A percentile compares a stretch with the other conserved stretches of the same genome.
phyloP scores from a whole-genome alignment of 2,329 filamentous ascomycete genomes.

The Thielaviopsis punctulata region DNA sequence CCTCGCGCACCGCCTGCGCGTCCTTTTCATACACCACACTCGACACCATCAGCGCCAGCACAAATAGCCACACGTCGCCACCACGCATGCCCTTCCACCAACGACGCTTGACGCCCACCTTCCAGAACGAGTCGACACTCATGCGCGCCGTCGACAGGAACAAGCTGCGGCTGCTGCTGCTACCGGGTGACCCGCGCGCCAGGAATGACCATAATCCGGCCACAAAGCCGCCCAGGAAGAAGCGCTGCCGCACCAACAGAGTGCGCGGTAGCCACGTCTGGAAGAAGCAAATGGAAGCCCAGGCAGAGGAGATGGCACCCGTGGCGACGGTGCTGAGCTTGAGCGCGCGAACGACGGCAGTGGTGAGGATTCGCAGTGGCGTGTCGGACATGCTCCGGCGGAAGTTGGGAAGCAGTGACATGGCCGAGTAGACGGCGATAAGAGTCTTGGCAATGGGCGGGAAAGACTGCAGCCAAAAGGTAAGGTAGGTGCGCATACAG shows the following conservation, averaged over 20 bases:
- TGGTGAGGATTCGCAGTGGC: constrained; percentile 49
- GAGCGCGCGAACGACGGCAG: constrained; percentile 46
- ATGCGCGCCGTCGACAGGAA: constrained; percentile 65
- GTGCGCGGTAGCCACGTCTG: constrained; percentile 59
- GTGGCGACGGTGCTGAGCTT: constrained; percentile 59
- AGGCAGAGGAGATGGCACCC: constrained; percentile 67
- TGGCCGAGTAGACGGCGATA: constrained; percentile 52
- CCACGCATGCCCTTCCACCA: constrained; percentile 74
- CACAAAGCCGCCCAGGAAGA: constrained; percentile 75
- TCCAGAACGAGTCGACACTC: constrained; percentile 76
- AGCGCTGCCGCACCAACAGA: constrained; percentile 64
- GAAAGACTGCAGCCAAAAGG: constrained; percentile 74
- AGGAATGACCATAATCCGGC: constrained; percentile 76
- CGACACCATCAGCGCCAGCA: constrained; percentile 58
- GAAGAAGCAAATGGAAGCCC: constrained; percentile 83
- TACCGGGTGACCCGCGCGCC: constrained; percentile 27
- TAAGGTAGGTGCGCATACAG: constrained; percentile 71
- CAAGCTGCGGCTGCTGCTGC: constrained; percentile 41
- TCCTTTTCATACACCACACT: constrained; percentile 62
- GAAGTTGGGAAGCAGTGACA: constrained; percentile 50
- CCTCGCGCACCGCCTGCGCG: constrained; percentile 49
- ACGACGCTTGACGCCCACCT: constrained; percentile 77
- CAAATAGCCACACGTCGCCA: constrained; percentile 73
- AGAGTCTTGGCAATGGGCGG: constrained; percentile 64
- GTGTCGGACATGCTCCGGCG: constrained; percentile 47